These are phyloP conservation scores for Botrytis byssoidea DNA, from an alignment of 2,329 filamentous ascomycete genomes.

Conservation along the genomic window DNA sequence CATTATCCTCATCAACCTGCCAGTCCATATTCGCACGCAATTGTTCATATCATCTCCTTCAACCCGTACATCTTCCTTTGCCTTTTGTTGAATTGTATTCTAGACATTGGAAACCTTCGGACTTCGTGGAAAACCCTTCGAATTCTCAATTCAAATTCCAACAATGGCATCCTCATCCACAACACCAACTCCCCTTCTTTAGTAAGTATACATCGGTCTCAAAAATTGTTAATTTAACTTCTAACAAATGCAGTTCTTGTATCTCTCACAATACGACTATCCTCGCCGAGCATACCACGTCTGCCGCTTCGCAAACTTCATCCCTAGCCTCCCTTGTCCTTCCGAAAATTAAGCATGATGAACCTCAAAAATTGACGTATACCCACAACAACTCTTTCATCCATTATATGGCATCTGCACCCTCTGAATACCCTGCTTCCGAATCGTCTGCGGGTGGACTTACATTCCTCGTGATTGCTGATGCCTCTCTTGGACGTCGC, in stretches of 20 bases:
- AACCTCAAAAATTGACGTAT: slow-evolving; percentile 87
- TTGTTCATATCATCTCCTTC: neutral
- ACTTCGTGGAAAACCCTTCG: neutral
- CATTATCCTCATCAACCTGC: neutral
- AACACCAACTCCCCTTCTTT: slow-evolving; percentile 66
- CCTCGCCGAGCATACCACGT: slow-evolving; percentile 86
- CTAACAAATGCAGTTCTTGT: slow-evolving; percentile 64
- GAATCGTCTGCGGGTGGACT: slow-evolving; percentile 70
- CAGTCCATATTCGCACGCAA: neutral
- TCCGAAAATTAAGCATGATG: slow-evolving; percentile 83
- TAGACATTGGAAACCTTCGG: neutral
- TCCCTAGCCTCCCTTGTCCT: slow-evolving; percentile 91
- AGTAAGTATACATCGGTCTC: slow-evolving; percentile 51
- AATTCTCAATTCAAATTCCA: slow-evolving; percentile 1
- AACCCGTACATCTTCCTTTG: neutral
- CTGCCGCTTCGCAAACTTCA: slow-evolving; percentile 77
- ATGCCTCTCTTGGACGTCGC: slow-evolving; percentile 76
- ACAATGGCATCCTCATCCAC: slow-evolving; percentile 71
- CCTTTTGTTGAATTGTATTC: neutral
- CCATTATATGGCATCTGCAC: slow-evolving; percentile 88
- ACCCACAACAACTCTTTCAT: slow-evolving; percentile 90
- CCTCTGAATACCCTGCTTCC: slow-evolving; percentile 58
- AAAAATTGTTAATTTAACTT: neutral
- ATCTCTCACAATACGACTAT: slow-evolving; percentile 94
- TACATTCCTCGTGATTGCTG: slow-evolving; percentile 88